Percentiles rank a stretch among this genome's conserved stretches.
Evolutionary conservation across 495 filamentous ascomycete species (phyloP).

Genomic region (Penicillium crystallinum): DNA sequence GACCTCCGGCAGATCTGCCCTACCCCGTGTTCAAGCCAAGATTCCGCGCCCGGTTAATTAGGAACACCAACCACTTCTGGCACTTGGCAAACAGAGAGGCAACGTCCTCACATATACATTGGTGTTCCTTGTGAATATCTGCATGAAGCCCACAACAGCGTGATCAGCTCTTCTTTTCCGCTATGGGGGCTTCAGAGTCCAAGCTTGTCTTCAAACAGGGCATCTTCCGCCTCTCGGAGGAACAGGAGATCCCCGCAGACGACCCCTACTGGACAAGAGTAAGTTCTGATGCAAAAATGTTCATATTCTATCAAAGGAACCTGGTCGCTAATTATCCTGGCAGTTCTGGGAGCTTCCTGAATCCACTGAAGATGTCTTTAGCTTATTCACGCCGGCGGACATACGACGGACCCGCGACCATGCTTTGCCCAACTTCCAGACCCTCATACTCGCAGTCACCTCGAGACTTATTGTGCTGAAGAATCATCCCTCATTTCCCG

Average conservation of each 20-base stretch:
- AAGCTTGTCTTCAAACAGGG: constrained; percentile 99
- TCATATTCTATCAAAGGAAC: background rate
- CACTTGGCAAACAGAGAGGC: constrained; percentile 3
- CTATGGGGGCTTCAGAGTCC: constrained; percentile 97
- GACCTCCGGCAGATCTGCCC: constrained; percentile 1
- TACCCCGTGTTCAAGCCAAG: constrained; percentile 8
- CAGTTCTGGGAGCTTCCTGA: constrained; percentile 99
- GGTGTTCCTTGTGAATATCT: constrained; percentile 8
- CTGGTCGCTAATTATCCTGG: background rate
- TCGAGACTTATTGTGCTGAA: constrained; percentile 75
- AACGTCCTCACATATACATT: background rate
- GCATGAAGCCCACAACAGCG: constrained; percentile 23
- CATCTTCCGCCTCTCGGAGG: constrained; percentile 93
- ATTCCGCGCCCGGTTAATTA: constrained; percentile 3
- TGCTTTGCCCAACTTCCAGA: constrained; percentile 86
- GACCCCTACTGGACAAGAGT: constrained; percentile 94
- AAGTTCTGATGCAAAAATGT: constrained; percentile 10
- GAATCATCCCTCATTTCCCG: constrained; percentile 85
- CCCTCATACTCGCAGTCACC: constrained; percentile 74
- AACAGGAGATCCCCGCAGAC: constrained; percentile 78
- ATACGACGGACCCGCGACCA: constrained; percentile 86
- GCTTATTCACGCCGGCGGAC: constrained; percentile 88
- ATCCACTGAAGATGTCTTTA: constrained; percentile 93
- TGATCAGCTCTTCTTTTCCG: constrained; percentile 26
- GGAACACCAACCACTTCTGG: constrained; percentile 13